Base-by-base conservation (phyloP, 2,329 filamentous ascomycete species). In the Eutypa lata region DNA sequence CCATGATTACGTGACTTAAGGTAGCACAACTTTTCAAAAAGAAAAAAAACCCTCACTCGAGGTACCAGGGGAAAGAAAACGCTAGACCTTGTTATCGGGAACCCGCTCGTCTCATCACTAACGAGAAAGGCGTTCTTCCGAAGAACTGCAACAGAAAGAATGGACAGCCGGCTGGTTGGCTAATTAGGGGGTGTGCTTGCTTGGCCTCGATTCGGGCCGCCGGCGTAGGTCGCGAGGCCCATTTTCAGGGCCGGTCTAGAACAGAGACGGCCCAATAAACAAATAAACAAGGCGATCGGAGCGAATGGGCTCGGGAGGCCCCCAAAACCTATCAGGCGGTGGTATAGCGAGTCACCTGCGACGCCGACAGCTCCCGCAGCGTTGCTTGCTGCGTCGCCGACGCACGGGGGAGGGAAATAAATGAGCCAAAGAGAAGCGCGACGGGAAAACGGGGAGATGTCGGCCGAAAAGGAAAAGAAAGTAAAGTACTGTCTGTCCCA, bases 241-340 rank as follows among this genome's bases (percentile, higher is more conserved):
- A 21, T 21, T 45, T 19, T 13, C 7, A 31, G 51, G 45, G 40
- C 6, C 16, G 21, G 42, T 7, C 46, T 22, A 48, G 28, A 19
- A 45, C 42, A 26, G 42, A 47, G 46, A 40, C 47, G 8, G 21
- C n/a, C 33, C 13, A 31, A 31, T 31, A 57, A 42, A 48, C 47
- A 55, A 40, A 53, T 47, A 64, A 65, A 57, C 53, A 62, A 58
- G 63, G 64, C 64, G 63, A 63, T 49, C 48, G 53, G 51, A 52
- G 50, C 52, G 45, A 53, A 47, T 48, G 47, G 51, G 45, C 38
- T 56, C 59, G 49, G 52, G 51, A 53, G 16, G 33, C 52, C 53
- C 26, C 60, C 58, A 62, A 50, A 63, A 57, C 70, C 74, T 74
- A 70, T 70, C 66, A 62, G 66, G 55, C 48, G 47, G 48, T 26